Percentiles rank a stretch among this genome's conserved stretches.
phyloP scores from a whole-genome alignment of 2,329 filamentous ascomycete species.

The Calonectria pseudoturangicola region DNA sequence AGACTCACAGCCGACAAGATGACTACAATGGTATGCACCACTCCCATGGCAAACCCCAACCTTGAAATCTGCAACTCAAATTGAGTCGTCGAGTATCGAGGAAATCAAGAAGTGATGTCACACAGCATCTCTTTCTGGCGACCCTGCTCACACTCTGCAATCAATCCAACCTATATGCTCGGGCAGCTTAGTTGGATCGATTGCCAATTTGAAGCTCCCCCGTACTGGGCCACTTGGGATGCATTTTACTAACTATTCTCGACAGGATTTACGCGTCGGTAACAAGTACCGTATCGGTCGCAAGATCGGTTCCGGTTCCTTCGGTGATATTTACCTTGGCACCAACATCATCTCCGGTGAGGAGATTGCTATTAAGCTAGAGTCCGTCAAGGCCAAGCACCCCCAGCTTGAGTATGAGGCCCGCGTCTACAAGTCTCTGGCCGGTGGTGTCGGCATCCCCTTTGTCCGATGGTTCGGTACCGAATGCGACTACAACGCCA shows the following conservation, averaged over 20 bases:
- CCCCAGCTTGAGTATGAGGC: constrained; percentile 99
- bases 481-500: constrained; percentile 99
- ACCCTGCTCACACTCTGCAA: not conserved
- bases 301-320: constrained; percentile 98
- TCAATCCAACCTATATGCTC: not conserved
- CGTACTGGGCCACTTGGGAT: not conserved
- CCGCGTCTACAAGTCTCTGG: constrained; percentile 91
- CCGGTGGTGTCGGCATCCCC: constrained; percentile 97
- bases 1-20: constrained; percentile 59
- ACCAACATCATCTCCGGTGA: constrained; percentile 99
- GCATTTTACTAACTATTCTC: not conserved
- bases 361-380: constrained; percentile 99
- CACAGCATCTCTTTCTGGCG: not conserved
- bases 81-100: not conserved
- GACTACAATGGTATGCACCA: constrained; percentile 70
- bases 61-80: not conserved
- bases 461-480: constrained; percentile 99
- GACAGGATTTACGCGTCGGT: constrained; percentile 96
- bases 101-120: not conserved
- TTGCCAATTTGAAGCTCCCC: not conserved
- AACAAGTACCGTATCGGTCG: constrained; percentile 99
- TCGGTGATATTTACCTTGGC: constrained; percentile 98
- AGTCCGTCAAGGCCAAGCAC: constrained; percentile 99
- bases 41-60: not conserved
- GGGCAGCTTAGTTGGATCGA: not conserved